These are phyloP conservation scores for Gentiana macrophylla DNA, from an alignment of 257 asterid species.

Conservation along the genomic window DNA sequence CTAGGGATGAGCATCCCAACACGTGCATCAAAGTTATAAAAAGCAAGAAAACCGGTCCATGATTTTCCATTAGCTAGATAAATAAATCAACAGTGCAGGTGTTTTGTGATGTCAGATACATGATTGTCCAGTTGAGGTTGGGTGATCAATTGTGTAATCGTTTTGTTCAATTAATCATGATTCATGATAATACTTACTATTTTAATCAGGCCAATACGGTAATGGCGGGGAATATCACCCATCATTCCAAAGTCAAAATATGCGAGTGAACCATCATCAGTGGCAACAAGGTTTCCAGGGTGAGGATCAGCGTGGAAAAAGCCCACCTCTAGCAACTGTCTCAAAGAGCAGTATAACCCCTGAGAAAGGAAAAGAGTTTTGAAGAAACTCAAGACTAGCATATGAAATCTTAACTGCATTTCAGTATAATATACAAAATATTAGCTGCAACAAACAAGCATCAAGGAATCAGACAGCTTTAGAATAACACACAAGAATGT, in stretches of 20 bases:
- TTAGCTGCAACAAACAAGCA: background rate
- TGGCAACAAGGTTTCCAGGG: slow-evolving; percentile 96
- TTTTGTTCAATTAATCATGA: background rate
- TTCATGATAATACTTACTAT: slow-evolving; percentile 37
- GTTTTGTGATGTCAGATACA: background rate
- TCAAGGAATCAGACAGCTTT: background rate
- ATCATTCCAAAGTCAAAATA: slow-evolving; percentile 99
- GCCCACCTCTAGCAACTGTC: slow-evolving; percentile 96
- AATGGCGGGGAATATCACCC: slow-evolving; percentile 97
- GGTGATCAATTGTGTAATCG: background rate
- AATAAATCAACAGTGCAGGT: background rate
- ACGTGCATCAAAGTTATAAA: too few species aligned
- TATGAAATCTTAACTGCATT: background rate
- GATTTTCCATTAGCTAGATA: too few species aligned
- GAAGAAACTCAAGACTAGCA: background rate
- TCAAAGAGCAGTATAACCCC: slow-evolving; percentile 92
- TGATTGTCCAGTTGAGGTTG: background rate
- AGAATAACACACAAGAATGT: background rate
- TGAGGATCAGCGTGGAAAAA: slow-evolving; percentile 99
- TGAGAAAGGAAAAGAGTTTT: slow-evolving; percentile 14
- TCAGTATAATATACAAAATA: background rate
- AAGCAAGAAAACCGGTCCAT: too few species aligned
- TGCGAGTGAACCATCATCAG: slow-evolving; percentile 82
- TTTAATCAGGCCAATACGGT: slow-evolving; percentile 91
- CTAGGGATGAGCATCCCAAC: too few species aligned